A percentile compares a stretch with the other conserved stretches of the same genome.
Conservation (phyloP, 805 yeast species). For the Aciculoconidium aculeatum region DNA sequence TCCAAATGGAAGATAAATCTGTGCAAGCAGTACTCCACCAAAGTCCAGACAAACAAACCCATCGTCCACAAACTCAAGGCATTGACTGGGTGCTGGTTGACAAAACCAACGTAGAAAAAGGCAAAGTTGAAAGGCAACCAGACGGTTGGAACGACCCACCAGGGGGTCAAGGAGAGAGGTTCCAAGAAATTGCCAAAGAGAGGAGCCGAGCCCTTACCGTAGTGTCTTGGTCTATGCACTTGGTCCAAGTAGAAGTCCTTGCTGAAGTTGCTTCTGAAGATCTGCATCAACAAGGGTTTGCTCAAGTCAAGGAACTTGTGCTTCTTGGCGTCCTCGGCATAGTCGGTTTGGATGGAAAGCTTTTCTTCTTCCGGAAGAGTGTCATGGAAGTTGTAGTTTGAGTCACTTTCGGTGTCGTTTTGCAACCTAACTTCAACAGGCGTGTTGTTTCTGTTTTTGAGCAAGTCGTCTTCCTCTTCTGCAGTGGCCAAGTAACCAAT, state of each 20-base stretch:
- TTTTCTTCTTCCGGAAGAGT: slow-evolving; percentile 70
- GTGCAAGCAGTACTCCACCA: slow-evolving; percentile 82
- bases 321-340: slow-evolving; percentile 56
- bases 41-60: slow-evolving; percentile 92
- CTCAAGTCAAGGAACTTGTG: slow-evolving; percentile 85
- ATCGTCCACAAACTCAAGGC: slow-evolving; percentile 58
- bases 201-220: slow-evolving; percentile 95
- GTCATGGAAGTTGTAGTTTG: slow-evolving; percentile 43
- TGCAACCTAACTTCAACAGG: slow-evolving; percentile 50
- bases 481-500: slow-evolving; percentile 80
- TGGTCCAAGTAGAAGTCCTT: slow-evolving; percentile 92
- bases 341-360: slow-evolving; percentile 76
- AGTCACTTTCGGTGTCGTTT: slow-evolving; percentile 11
- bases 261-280: slow-evolving; percentile 65
- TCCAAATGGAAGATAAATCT: slow-evolving; percentile 93
- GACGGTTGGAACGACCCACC: slow-evolving; percentile 84
- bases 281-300: slow-evolving; percentile 77
- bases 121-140: slow-evolving; percentile 83
- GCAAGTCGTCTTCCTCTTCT: slow-evolving; percentile 67
- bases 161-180: slow-evolving; percentile 84
- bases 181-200: slow-evolving; percentile 92
- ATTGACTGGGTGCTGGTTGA: slow-evolving; percentile 37
- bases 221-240: slow-evolving; percentile 96
- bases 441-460: slow-evolving; percentile 53
- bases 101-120: slow-evolving; percentile 54